Conservation (phyloP, 257 asterid species). For the Solanum ossicruentum region DNA sequence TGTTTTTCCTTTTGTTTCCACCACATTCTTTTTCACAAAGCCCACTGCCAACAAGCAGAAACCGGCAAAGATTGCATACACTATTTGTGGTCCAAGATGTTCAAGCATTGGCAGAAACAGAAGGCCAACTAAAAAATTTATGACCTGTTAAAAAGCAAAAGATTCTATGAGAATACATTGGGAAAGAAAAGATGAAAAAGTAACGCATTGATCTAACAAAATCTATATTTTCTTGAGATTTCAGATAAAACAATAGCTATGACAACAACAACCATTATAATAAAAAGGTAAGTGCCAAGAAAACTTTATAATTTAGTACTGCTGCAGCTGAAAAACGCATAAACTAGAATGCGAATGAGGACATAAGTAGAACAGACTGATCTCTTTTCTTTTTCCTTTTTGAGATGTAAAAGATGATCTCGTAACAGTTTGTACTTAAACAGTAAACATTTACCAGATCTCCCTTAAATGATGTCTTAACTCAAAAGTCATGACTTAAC, state of each 20-base stretch:
- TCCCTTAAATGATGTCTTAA: neutral
- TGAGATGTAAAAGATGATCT: neutral
- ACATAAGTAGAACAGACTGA: neutral
- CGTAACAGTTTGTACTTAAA: neutral
- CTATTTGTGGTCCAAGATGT: conserved; percentile 55
- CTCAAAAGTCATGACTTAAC: neutral
- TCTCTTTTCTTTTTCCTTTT: neutral
- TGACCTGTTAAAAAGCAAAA: conserved; percentile 32
- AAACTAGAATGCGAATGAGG: neutral
- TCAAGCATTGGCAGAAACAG: conserved; percentile 68
- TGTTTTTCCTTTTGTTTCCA: conserved; percentile 85
- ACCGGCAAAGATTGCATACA: conserved; percentile 46
- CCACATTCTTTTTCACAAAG: conserved; percentile 50
- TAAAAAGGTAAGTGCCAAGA: neutral
- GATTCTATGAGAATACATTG: neutral
- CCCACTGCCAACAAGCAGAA: conserved; percentile 43
- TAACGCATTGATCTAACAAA: neutral
- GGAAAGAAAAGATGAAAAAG: neutral
- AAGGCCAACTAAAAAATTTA: conserved; percentile 69
- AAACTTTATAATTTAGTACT: neutral
- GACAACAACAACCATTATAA: neutral
- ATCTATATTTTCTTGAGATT: neutral
- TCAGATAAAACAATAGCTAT: neutral
- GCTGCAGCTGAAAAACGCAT: neutral
- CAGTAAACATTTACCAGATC: neutral